These are phyloP conservation scores for Lepiota brunneoincarnata DNA, from an alignment of 768 basidiomycete species.

Conservation along the genomic window DNA sequence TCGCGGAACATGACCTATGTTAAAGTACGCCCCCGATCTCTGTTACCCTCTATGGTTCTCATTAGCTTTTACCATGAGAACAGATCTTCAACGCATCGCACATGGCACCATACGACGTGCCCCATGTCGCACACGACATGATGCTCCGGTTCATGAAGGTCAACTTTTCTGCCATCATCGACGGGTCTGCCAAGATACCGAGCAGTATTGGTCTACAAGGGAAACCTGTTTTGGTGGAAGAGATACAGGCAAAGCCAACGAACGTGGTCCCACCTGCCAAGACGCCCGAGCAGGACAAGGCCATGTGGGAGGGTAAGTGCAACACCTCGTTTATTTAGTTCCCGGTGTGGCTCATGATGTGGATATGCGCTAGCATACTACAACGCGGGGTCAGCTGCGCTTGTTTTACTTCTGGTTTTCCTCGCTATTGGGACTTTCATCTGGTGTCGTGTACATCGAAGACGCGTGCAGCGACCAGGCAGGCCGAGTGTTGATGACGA, in stretches of 20 bases:
- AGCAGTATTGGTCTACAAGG: slow-evolving; percentile 71
- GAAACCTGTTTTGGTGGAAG: slow-evolving; percentile 63
- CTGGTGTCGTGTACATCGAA: slow-evolving; percentile 69
- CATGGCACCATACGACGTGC: slow-evolving; percentile 91
- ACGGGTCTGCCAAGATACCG: slow-evolving; percentile 77
- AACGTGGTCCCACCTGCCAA: slow-evolving; percentile 44
- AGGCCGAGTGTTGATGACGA: slow-evolving; percentile 36
- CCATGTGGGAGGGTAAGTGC: slow-evolving; percentile 84
- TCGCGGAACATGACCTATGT: slow-evolving; percentile 91
- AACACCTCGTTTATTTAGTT: neutral
- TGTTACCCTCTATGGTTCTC: neutral
- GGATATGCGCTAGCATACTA: slow-evolving; percentile 68
- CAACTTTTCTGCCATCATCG: slow-evolving; percentile 78
- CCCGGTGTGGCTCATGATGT: slow-evolving; percentile 1
- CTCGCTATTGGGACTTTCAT: slow-evolving; percentile 69
- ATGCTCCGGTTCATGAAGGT: slow-evolving; percentile 96
- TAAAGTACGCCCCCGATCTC: slow-evolving; percentile 50
- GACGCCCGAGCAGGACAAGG: slow-evolving; percentile 74
- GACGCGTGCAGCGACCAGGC: slow-evolving; percentile 37
- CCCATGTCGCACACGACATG: slow-evolving; percentile 93
- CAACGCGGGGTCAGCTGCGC: slow-evolving; percentile 84
- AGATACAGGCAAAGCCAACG: slow-evolving; percentile 33
- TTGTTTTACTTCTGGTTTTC: slow-evolving; percentile 77
- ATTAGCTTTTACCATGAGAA: neutral
- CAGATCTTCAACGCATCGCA: slow-evolving; percentile 93